phyloP scores from a whole-genome alignment of 2,329 filamentous ascomycete species.

The Lasiodiplodia sp. region DNA sequence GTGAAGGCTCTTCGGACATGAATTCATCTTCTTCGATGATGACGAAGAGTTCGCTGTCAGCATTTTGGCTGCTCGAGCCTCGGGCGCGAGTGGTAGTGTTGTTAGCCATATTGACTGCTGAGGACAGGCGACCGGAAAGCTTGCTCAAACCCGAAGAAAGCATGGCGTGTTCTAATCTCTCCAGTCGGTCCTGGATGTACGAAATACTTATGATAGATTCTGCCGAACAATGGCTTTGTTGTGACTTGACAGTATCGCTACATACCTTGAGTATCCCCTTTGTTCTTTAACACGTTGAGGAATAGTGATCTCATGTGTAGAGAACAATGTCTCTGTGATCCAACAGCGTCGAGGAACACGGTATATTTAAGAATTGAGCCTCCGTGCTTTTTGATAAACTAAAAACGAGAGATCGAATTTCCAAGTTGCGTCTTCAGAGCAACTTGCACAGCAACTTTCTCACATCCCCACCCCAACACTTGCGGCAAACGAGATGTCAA shows the following conservation, averaged over 20 bases:
- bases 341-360: neutral
- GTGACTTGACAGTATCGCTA: too few relatives aligned
- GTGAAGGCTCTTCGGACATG: neutral
- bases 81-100: neutral
- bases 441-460: too few relatives aligned
- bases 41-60: neutral
- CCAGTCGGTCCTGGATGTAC: neutral
- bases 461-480: too few relatives aligned
- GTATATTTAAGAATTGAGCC: neutral
- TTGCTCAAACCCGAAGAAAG: neutral
- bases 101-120: neutral
- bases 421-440: too few relatives aligned
- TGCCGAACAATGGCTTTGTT: neutral
- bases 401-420: too few relatives aligned
- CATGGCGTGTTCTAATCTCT: neutral
- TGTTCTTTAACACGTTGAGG: neutral
- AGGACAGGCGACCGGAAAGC: neutral
- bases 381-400: neutral
- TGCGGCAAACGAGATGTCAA: too few relatives aligned
- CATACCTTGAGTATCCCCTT: neutral
- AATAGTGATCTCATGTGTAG: neutral
- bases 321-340: constrained; percentile 4
- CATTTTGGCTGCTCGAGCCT: too few relatives aligned
- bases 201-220: neutral
- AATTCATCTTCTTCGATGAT: neutral